These are phyloP conservation scores for Pestalotiopsis fici DNA, from an alignment of 2,329 filamentous ascomycete species.

Conservation along the genomic window DNA sequence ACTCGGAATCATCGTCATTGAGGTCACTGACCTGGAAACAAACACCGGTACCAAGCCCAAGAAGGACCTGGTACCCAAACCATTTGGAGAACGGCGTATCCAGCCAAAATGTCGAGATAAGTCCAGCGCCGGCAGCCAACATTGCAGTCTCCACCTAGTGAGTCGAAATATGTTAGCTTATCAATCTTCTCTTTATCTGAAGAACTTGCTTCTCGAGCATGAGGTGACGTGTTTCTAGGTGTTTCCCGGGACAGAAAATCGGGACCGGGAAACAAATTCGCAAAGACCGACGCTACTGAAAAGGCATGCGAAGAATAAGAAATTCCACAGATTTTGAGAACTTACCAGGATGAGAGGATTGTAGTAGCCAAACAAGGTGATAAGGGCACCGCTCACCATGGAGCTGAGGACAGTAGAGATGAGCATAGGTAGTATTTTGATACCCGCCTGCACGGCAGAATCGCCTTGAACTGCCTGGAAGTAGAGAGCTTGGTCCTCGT, in stretches of 20 bases:
- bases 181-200: no score
- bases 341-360: slow-evolving; percentile 39
- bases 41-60: slow-evolving; percentile 53
- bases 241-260: no score
- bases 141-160: slow-evolving; percentile 33
- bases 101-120: slow-evolving; percentile 53
- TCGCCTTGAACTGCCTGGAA: slow-evolving; percentile 55
- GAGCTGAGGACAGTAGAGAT: slow-evolving; percentile 49
- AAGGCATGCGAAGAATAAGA: no score
- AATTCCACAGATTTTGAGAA: no score
- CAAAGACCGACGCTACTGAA: no score
- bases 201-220: no score
- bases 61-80: slow-evolving; percentile 60
- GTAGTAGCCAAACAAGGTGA: slow-evolving; percentile 40
- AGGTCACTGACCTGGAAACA: slow-evolving; percentile 38
- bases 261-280: no score
- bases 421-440: slow-evolving; percentile 53
- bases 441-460: slow-evolving; percentile 50
- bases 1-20: no score
- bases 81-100: slow-evolving; percentile 48
- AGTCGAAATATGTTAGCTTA: no score
- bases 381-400: slow-evolving; percentile 36
- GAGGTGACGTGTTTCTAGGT: no score
- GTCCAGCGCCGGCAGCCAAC: slow-evolving; percentile 46
- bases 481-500: slow-evolving; percentile 39